Percentiles rank a stretch among this genome's conserved stretches.
Evolutionary conservation across 768 basidiomycete genomes (phyloP).

Genomic region (Clathrus columnatus): DNA sequence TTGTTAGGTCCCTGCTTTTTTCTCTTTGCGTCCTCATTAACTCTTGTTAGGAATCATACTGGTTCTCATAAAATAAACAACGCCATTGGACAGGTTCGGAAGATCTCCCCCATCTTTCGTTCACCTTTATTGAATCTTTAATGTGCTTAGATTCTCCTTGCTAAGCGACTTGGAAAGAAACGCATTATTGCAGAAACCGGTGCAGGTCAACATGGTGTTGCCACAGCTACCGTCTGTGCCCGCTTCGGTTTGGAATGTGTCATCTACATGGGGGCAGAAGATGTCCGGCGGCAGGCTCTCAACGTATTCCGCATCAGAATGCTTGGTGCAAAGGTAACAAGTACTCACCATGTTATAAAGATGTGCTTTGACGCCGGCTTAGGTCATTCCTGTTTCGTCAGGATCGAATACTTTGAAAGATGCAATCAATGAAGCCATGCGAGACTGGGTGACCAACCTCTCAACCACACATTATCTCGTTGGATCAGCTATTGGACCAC

Average conservation of each 20-base stretch:
- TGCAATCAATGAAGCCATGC: conserved; percentile 96
- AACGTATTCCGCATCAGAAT: conserved; percentile 98
- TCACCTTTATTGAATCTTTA: neutral
- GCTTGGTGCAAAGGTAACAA: conserved; percentile 78
- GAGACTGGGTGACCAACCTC: conserved; percentile 98
- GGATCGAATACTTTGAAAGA: conserved; percentile 96
- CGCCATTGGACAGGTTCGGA: conserved; percentile 81
- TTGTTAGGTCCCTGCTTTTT: conserved; percentile 39
- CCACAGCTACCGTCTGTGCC: conserved; percentile 96
- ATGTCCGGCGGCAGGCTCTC: conserved; percentile 89
- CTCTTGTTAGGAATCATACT: conserved; percentile 71
- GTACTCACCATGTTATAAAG: neutral
- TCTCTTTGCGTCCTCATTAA: conserved; percentile 2
- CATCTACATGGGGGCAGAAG: conserved; percentile 97
- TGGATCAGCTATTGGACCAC: conserved; percentile 94
- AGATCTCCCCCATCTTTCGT: neutral
- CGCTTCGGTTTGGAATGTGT: conserved; percentile 93
- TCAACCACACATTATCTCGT: conserved; percentile 93
- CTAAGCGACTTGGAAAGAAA: conserved; percentile 88
- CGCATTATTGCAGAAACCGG: conserved; percentile 99
- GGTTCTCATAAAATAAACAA: conserved; percentile 99
- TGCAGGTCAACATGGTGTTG: conserved; percentile 98
- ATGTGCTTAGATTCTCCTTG: conserved; percentile 72
- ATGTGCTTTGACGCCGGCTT: neutral
- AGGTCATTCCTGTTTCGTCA: conserved; percentile 91